phyloP scores from a whole-genome alignment of 2,329 filamentous ascomycete species.

The Penicillium oxalicum region DNA sequence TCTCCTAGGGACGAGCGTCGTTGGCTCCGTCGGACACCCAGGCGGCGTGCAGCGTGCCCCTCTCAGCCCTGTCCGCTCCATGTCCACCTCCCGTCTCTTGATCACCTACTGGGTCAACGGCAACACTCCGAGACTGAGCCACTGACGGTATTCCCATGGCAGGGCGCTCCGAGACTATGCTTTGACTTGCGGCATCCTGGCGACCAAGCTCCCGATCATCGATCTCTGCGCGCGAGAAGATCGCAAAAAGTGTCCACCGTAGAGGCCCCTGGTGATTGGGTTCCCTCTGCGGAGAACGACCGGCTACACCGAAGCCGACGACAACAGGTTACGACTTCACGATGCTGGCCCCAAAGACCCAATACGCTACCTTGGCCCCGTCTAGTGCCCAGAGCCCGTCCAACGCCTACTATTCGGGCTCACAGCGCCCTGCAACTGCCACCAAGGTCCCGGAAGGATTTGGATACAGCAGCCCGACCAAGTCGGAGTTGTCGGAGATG shows the following conservation, averaged over 20 bases:
- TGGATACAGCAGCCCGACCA: constrained; percentile 72
- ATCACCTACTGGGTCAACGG: not conserved
- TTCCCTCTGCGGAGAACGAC: not conserved
- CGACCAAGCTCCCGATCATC: constrained; percentile 4
- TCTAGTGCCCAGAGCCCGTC: constrained; percentile 31
- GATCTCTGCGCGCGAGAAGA: not conserved
- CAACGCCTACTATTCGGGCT: constrained; percentile 27
- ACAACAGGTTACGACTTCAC: constrained; percentile 3
- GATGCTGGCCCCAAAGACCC: constrained; percentile 42
- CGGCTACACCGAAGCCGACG: not conserved
- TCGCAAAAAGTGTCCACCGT: constrained; percentile 6
- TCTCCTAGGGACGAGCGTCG: not conserved
- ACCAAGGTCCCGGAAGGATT: constrained; percentile 30
- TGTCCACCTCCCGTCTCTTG: not conserved
- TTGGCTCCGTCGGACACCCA: no score
- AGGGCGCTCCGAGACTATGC: constrained; percentile 14
- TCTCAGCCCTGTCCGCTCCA: constrained; percentile 2
- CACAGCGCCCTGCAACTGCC: constrained; percentile 25
- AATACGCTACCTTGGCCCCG: constrained; percentile 31
- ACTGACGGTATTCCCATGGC: constrained; percentile 4
- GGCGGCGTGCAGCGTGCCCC: not conserved
- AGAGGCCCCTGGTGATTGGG: constrained; percentile 4
- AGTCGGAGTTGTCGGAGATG: constrained; percentile 82
- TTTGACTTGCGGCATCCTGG: constrained; percentile 8
- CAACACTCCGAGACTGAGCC: not conserved